Percentiles rank a stretch among this genome's conserved stretches.
These are phyloP conservation scores for Westerdykella aurantiaca DNA, from an alignment of 2,329 filamentous ascomycete genomes.

Conservation along the genomic window DNA sequence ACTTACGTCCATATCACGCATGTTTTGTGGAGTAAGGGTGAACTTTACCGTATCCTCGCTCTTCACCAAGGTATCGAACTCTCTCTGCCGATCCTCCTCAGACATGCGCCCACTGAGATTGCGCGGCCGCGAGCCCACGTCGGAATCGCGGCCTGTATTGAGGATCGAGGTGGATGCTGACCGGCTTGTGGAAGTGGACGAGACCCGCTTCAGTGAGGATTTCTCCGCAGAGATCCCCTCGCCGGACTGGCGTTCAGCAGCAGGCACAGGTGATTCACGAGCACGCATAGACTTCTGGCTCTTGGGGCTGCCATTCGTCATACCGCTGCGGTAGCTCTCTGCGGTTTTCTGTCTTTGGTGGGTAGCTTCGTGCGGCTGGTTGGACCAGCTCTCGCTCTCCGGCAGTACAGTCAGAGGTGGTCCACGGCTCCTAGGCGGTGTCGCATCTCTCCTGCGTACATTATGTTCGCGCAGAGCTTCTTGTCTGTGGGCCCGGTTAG, in stretches of 20 bases:
- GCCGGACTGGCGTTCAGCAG: constrained; percentile 15
- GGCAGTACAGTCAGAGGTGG: constrained; percentile 26
- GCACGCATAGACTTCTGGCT: constrained; percentile 12
- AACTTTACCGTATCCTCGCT: constrained; percentile 47
- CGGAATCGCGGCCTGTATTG: constrained; percentile 31
- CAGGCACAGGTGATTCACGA: constrained; percentile 15
- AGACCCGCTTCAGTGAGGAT: constrained; percentile 27
- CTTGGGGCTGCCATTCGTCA: constrained; percentile 13
- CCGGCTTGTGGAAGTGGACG: constrained; percentile 24
- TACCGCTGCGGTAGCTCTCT: constrained; percentile 4
- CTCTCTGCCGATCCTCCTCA: constrained; percentile 36
- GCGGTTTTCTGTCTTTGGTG: constrained; percentile 2
- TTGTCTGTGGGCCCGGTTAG: neutral
- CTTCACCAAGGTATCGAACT: constrained; percentile 46
- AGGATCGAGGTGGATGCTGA: constrained; percentile 28
- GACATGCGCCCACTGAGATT: constrained; percentile 30
- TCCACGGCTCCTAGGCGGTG: constrained; percentile 17
- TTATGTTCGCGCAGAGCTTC: constrained; percentile 5
- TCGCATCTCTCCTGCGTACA: constrained; percentile 14
- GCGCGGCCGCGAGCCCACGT: constrained; percentile 21
- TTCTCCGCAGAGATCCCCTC: constrained; percentile 24
- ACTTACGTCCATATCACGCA: constrained; percentile 43
- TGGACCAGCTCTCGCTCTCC: constrained; percentile 20
- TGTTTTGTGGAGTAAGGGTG: constrained; percentile 44
- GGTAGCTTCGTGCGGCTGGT: constrained; percentile 4